These are phyloP conservation scores for Serendipita vermifera DNA, from an alignment of 768 basidiomycete species.

Conservation along the genomic window DNA sequence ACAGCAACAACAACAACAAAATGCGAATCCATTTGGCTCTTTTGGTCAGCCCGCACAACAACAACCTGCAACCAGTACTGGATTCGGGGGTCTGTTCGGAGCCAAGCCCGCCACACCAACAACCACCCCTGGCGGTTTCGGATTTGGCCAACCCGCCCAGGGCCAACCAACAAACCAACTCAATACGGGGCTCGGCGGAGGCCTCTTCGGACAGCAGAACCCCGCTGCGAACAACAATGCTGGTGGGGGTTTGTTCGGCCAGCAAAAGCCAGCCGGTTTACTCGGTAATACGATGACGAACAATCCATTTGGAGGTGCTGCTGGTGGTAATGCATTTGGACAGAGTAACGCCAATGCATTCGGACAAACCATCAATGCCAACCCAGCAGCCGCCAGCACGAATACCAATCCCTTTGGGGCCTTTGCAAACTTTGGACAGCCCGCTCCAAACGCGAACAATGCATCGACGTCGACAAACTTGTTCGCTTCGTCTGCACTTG, in stretches of 20 bases:
- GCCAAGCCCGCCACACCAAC: conserved; percentile 19
- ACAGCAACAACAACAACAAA: conserved; percentile 23
- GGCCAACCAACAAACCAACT: background rate
- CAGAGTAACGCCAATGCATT: conserved; percentile 19
- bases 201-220: background rate
- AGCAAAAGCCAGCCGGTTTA: conserved; percentile 15
- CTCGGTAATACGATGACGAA: conserved; percentile 30
- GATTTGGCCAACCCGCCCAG: conserved; percentile 10
- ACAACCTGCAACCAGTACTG: conserved; percentile 24
- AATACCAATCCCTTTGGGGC: conserved; percentile 5
- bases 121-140: too few relatives aligned
- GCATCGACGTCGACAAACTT: conserved; percentile 14
- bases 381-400: conserved; percentile 16
- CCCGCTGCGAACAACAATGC: background rate
- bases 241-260: conserved; percentile 18
- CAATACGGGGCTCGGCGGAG: background rate
- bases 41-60: conserved; percentile 23
- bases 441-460: background rate
- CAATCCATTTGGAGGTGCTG: conserved; percentile 21
- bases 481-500: conserved; percentile 32
- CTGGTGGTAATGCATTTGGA: conserved; percentile 22
- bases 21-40: conserved; percentile 19
- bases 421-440: conserved; percentile 7
- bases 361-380: conserved; percentile 9
- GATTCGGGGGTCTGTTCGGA: conserved; percentile 20